phyloP scores from a whole-genome alignment of 2,329 filamentous ascomycete species.

The Phaeosphaeriaceae sp. region DNA sequence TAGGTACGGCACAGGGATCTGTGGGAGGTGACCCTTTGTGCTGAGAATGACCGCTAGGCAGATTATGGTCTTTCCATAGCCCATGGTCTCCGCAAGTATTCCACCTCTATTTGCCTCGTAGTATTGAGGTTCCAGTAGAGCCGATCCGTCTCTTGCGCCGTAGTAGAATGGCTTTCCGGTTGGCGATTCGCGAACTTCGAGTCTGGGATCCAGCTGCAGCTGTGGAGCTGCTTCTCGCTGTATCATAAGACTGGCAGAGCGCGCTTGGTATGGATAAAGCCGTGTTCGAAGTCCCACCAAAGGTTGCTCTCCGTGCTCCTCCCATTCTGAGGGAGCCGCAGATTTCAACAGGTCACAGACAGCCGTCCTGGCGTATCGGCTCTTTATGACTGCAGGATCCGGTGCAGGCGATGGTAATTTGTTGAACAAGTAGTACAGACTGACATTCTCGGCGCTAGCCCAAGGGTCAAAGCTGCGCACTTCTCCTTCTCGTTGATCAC shows the following conservation, averaged over 20 bases:
- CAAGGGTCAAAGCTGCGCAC: constrained; percentile 48
- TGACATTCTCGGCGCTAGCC: constrained; percentile 54
- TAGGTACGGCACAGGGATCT: constrained; percentile 68
- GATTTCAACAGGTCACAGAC: constrained; percentile 63
- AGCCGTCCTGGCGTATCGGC: constrained; percentile 60
- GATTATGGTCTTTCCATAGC: constrained; percentile 84
- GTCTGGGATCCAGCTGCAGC: constrained; percentile 74
- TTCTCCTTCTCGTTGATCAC: constrained; percentile 36
- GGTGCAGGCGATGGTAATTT: constrained; percentile 73
- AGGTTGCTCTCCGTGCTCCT: constrained; percentile 31
- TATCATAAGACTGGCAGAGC: constrained; percentile 83
- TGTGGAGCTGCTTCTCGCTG: constrained; percentile 75
- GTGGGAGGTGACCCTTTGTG: constrained; percentile 72
- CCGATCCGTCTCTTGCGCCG: constrained; percentile 67
- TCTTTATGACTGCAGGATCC: constrained; percentile 55
- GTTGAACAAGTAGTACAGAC: constrained; percentile 76
- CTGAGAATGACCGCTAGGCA: constrained; percentile 75
- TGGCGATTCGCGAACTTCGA: constrained; percentile 68
- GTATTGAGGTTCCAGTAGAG: constrained; percentile 70
- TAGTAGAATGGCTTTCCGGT: constrained; percentile 71
- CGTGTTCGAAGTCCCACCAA: constrained; percentile 67
- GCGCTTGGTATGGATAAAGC: constrained; percentile 80
- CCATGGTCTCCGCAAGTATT: constrained; percentile 81
- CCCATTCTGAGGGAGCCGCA: constrained; percentile 37
- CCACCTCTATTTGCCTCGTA: constrained; percentile 81